A percentile compares a stretch with the other conserved stretches of the same genome.
Evolutionary conservation across 805 yeast genomes (phyloP).

Genomic region (Wickerhamiella dianesei): DNA sequence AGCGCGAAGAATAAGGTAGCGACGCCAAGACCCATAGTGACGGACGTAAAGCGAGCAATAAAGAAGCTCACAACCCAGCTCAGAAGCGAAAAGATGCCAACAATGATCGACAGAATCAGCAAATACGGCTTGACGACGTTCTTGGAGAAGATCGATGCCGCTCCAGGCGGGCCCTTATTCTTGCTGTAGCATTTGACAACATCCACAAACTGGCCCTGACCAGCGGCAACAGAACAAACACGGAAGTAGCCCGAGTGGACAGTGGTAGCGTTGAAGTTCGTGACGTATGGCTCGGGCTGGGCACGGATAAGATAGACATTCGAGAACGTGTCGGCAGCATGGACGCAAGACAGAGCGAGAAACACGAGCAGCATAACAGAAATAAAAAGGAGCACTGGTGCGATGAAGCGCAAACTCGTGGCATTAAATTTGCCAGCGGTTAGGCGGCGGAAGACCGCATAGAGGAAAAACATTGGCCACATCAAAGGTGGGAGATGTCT

Average conservation of each 20-base stretch:
- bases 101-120: conserved; percentile 4
- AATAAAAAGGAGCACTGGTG: conserved; percentile 5
- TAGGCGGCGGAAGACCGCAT: neutral
- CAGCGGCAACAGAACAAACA: conserved; percentile 4
- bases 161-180: conserved; percentile 2
- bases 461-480: neutral
- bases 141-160: conserved; percentile 7
- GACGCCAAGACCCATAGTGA: neutral
- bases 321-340: conserved; percentile 5
- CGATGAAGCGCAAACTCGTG: neutral
- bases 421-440: neutral
- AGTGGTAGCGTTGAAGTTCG: neutral
- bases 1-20: conserved; percentile 5
- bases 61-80: neutral
- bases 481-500: no score
- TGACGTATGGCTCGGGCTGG: neutral
- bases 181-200: neutral
- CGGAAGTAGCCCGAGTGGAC: conserved; percentile 9
- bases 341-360: conserved; percentile 8
- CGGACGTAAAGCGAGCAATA: neutral
- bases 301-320: conserved; percentile 7
- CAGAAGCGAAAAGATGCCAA: conserved; percentile 1
- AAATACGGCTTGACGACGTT: conserved; percentile 15
- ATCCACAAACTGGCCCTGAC: neutral
- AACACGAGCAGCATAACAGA: conserved; percentile 7